Conservation (phyloP, 2,329 filamentous ascomycete genomes). For the Paecilomyces niveus region DNA sequence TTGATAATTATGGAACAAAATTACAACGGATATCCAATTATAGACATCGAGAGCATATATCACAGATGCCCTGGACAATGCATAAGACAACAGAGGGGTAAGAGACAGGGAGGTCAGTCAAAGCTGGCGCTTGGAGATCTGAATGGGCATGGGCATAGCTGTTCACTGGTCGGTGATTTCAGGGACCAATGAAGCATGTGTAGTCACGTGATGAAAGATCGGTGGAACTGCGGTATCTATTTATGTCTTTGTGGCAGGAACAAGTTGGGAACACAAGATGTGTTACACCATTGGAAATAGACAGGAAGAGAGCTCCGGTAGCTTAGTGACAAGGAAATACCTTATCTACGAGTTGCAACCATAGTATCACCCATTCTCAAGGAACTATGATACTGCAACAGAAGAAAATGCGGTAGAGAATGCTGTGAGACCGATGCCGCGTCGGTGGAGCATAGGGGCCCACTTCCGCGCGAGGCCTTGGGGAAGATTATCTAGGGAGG, state of each 20-base stretch:
- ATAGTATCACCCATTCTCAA: neutral
- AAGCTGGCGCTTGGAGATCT: neutral
- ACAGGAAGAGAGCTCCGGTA: too few species aligned
- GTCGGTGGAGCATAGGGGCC: neutral
- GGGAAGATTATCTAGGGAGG: neutral
- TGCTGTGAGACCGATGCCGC: neutral
- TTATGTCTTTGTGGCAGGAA: neutral
- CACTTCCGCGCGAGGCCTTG: neutral
- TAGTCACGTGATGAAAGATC: neutral
- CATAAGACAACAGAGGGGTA: neutral
- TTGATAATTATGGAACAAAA: neutral
- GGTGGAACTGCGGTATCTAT: neutral
- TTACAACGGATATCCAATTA: neutral
- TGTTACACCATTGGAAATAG: too few species aligned
- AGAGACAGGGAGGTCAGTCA: neutral
- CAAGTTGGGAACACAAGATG: neutral
- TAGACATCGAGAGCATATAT: neutral
- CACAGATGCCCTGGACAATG: neutral
- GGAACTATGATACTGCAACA: neutral
- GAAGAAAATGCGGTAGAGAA: neutral
- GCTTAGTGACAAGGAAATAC: neutral
- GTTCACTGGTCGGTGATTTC: neutral
- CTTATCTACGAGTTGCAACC: neutral
- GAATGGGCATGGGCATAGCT: neutral
- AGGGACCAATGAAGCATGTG: neutral